Evolutionary conservation across 257 asterid genomes (phyloP), one percentile per base, ranked within the genome.

Genomic region (Ophiorrhiza pumila): DNA sequence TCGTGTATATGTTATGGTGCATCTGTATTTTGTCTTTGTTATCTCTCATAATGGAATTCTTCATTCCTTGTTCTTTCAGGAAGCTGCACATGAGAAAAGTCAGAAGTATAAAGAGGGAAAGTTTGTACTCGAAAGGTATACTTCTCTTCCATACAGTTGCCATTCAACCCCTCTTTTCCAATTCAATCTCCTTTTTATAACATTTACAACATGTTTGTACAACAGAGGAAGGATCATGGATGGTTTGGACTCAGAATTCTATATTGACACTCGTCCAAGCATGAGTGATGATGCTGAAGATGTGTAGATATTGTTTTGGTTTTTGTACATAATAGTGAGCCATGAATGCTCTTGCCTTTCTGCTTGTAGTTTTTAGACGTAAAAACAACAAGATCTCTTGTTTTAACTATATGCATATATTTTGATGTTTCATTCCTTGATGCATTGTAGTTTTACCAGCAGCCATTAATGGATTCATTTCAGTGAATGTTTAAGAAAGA

Each of bases 21-120:
- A 20, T 59, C n/a, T 45, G 7, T 59, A 20, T 15, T 2, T 34
- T 15, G 3, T 5, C 5, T 61, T 7, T 35, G 34, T 9, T 56
- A 43, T 43, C 18, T 34, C 41, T 65, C 42, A 5, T 13, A 23
- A 3, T 45, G 63, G 1, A 10, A 34, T 27, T 25, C 20, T 71
- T 65, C 46, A n/a, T 55, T 23, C 13, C 31, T 71, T 71, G 41
- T 52, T 52, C 68, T 76, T 57, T 50, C 86, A 93, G 98, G 93
- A 83, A 77, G 71, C 79, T 37, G 95, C 93, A 14, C 91, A 83
- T 1, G 95, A 89, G 39, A 81, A 80, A 81, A 82, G 81, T 77
- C 97, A 93, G 84, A 89, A 86, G 84, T 87, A 85, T 74, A 91
- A 93, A 78, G 95, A 89, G 80, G 96, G 97, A 23, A 93, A 93